A percentile compares a stretch with the other conserved stretches of the same genome.
These are phyloP conservation scores for Mycena alexandri DNA, from an alignment of 768 basidiomycete species.

Conservation along the genomic window DNA sequence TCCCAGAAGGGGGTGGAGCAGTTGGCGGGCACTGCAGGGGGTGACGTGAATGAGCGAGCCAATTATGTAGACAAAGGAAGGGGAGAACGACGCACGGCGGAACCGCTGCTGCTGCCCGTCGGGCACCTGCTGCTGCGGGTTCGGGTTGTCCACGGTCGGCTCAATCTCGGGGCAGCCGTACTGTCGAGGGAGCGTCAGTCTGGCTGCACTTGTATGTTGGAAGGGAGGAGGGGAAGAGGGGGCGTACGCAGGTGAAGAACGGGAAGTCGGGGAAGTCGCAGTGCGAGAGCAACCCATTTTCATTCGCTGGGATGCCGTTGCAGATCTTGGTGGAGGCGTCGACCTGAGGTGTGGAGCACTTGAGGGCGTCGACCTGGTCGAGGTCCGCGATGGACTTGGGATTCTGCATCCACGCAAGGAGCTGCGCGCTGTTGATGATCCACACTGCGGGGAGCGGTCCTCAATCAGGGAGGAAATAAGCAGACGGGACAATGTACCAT, in stretches of 20 bases:
- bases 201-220: too few relatives aligned
- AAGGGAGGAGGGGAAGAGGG: background rate
- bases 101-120: conserved; percentile 60
- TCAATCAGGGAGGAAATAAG: too few relatives aligned
- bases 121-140: conserved; percentile 69
- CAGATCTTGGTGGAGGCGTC: conserved; percentile 70
- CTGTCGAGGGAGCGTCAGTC: conserved; percentile 46
- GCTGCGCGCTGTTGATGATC: conserved; percentile 79
- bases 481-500: conserved; percentile 57
- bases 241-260: conserved; percentile 77
- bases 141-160: conserved; percentile 71
- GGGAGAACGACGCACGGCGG: conserved; percentile 60
- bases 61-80: background rate
- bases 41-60: background rate
- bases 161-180: conserved; percentile 76
- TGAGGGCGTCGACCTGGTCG: conserved; percentile 62
- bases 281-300: conserved; percentile 68
- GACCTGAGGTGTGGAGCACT: conserved; percentile 74
- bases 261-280: conserved; percentile 83
- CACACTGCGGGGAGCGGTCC: conserved; percentile 71
- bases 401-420: conserved; percentile 80
- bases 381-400: conserved; percentile 76
- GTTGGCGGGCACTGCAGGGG: conserved; percentile 71
- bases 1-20: conserved; percentile 88
- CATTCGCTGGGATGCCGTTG: conserved; percentile 80